Percentiles rank a stretch among this genome's conserved stretches.
These are phyloP conservation scores for Yarrowia sp. DNA, from an alignment of 805 yeast genomes.

Conservation along the genomic window DNA sequence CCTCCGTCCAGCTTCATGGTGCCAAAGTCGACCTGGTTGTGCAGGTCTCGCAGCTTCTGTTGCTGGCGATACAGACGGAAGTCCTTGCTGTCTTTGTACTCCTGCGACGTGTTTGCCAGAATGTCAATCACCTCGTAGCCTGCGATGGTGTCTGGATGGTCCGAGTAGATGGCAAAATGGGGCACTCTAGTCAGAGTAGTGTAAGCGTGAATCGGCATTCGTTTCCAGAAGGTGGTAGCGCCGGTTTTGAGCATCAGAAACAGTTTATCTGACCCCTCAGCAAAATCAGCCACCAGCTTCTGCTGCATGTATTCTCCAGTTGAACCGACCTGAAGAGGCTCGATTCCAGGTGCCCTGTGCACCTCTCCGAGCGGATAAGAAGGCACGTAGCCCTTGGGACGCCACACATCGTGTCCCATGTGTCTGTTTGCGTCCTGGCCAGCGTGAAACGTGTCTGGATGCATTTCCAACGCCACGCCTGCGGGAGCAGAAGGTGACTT, in stretches of 20 bases:
- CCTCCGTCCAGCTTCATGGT: conserved; percentile 31
- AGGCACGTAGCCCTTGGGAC: conserved; percentile 15
- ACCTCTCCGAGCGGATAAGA: conserved; percentile 13
- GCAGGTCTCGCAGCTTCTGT: conserved; percentile 31
- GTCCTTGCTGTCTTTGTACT: conserved; percentile 27
- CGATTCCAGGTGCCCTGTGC: not conserved
- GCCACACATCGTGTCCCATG: conserved; percentile 22
- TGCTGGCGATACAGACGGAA: conserved; percentile 35
- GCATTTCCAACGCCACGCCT: conserved; percentile 7
- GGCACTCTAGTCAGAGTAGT: conserved; percentile 39
- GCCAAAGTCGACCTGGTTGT: conserved; percentile 31
- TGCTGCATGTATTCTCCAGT: conserved; percentile 28
- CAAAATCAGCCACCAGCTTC: conserved; percentile 32
- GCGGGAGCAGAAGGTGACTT: conserved; percentile 1
- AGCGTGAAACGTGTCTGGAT: conserved; percentile 12
- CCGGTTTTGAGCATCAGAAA: conserved; percentile 41
- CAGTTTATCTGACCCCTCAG: conserved; percentile 31
- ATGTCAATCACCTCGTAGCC: conserved; percentile 38
- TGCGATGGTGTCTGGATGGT: conserved; percentile 35
- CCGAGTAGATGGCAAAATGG: conserved; percentile 39
- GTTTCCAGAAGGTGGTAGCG: conserved; percentile 37
- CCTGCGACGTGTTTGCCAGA: conserved; percentile 32
- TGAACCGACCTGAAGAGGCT: not conserved
- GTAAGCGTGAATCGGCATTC: conserved; percentile 39
- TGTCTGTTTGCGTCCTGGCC: conserved; percentile 11